Conservation (phyloP, 2,329 filamentous ascomycete genomes). For the Fusarium falciforme region DNA sequence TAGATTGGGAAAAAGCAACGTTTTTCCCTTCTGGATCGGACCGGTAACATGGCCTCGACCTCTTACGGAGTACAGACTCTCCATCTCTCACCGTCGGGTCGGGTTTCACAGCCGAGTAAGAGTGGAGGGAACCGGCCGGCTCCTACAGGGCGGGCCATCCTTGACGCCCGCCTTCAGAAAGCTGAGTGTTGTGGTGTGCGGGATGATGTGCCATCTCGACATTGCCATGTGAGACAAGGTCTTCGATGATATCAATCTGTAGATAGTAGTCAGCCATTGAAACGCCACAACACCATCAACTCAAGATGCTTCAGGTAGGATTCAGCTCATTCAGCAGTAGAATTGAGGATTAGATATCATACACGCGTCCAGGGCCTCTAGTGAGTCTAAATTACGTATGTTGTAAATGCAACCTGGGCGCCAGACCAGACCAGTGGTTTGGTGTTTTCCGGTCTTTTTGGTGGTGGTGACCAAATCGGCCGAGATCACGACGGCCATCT, state of each 20-base stretch:
- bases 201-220: slow-evolving; percentile 4
- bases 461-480: slow-evolving; percentile 10
- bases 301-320: slow-evolving; percentile 1
- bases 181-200: background rate
- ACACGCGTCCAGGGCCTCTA: slow-evolving; percentile 40
- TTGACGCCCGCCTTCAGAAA: slow-evolving; percentile 1
- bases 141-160: background rate
- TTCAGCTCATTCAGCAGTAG: slow-evolving; percentile 20
- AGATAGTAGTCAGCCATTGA: background rate
- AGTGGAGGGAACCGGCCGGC: slow-evolving; percentile 7
- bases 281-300: background rate
- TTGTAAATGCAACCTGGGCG: slow-evolving; percentile 26
- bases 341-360: slow-evolving; percentile 41
- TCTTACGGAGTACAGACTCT: background rate
- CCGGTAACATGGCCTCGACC: slow-evolving; percentile 1
- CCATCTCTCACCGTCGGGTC: background rate
- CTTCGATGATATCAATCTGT: background rate
- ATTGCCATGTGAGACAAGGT: background rate
- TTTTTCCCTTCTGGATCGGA: slow-evolving; percentile 1
- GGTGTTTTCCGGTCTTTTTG: background rate
- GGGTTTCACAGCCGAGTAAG: slow-evolving; percentile 7
- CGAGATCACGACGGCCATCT: slow-evolving; percentile 10
- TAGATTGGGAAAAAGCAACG: slow-evolving; percentile 13
- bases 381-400: slow-evolving; percentile 33
- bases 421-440: background rate